Percentiles rank a stretch among this genome's conserved stretches.
Evolutionary conservation across 1,139 yeast species (phyloP).

Genomic region (Saccharomyces hybrid): DNA sequence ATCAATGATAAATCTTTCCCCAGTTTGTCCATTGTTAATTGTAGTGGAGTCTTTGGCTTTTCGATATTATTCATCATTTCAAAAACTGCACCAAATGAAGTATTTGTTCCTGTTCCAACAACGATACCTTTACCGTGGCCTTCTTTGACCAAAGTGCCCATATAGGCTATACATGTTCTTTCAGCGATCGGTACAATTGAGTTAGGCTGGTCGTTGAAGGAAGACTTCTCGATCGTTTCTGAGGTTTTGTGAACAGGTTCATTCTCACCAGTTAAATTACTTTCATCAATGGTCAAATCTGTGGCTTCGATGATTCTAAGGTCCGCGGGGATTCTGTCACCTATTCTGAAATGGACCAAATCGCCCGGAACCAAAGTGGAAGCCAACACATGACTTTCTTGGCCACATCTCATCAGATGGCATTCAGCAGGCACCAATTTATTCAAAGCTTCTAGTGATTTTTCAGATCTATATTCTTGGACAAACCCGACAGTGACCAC

Average conservation of each 20-base stretch:
- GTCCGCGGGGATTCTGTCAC: conserved; percentile 95
- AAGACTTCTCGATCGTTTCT: conserved; percentile 33
- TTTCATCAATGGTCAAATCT: conserved; percentile 78
- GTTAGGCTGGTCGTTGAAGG: conserved; percentile 27
- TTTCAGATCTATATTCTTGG: conserved; percentile 91
- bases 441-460: conserved; percentile 83
- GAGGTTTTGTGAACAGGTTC: conserved; percentile 64
- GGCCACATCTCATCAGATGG: conserved; percentile 74
- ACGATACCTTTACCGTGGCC: conserved; percentile 92
- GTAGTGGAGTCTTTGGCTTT: conserved; percentile 93
- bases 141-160: conserved; percentile 94
- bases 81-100: conserved; percentile 85
- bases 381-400: conserved; percentile 72
- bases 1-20: conserved; percentile 81
- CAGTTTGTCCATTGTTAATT: conserved; percentile 85
- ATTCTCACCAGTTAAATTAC: conserved; percentile 90
- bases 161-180: conserved; percentile 71
- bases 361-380: conserved; percentile 90
- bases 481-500: conserved; percentile 94
- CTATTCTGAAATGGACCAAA: conserved; percentile 76
- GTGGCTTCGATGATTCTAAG: conserved; percentile 68
- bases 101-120: conserved; percentile 77
- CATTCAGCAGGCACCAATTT: conserved; percentile 92
- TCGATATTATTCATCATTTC: conserved; percentile 91
- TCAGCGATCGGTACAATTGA: conserved; percentile 49